Evolutionary conservation across 129 eudicot genomes (phyloP), one percentile per base, ranked within the genome.

Genomic region (Solidago caesia): DNA sequence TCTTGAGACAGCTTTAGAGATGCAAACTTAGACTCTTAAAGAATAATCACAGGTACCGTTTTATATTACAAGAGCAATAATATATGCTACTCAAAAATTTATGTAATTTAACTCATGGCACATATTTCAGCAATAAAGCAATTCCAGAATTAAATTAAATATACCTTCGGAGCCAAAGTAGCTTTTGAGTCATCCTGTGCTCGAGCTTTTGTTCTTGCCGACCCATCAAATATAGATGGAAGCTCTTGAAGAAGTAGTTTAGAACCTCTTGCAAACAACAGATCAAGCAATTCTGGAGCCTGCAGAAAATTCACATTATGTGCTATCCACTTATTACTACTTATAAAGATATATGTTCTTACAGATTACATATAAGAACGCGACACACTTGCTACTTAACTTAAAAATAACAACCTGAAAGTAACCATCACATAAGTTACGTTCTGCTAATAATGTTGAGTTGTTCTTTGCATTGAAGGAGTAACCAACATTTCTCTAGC

Each of bases 101-200:
- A 66, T 1, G 14, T 55, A 57, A 43, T 2, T 42, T n/a, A 68
- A 33, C 46, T 70, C 26, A 63, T 62, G 71, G 64, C 13, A 75
- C 39, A 39, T 15, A 49, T 14, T n/a, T 47, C 51, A 73, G 60
- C 43, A 47, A 77, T 16, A 21, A 77, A 8, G 48, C 49, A 29
- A 39, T 69, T 49, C 42, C 10, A 6, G 71, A 41, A 69, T 57
- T 56, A 27, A 49, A 26, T 60, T 39, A 46, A 63, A 68, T 41
- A 60, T 80, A 94, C 99, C 92, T 94, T 94, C 68, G 97, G 97
- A 75, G 99, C 99, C 77, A 85, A 84, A 49, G 99, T 85, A 57
- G 91, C 97, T 81, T 79, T 80, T 64, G 93, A 83, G 73, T 94
- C 96, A 79, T 94, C 99, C 74, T 94, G 99, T 46, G 82, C 68